These are phyloP conservation scores for Ceratobasidium sp. DNA, from an alignment of 1,284 basidiomycete genomes.

Conservation along the genomic window DNA sequence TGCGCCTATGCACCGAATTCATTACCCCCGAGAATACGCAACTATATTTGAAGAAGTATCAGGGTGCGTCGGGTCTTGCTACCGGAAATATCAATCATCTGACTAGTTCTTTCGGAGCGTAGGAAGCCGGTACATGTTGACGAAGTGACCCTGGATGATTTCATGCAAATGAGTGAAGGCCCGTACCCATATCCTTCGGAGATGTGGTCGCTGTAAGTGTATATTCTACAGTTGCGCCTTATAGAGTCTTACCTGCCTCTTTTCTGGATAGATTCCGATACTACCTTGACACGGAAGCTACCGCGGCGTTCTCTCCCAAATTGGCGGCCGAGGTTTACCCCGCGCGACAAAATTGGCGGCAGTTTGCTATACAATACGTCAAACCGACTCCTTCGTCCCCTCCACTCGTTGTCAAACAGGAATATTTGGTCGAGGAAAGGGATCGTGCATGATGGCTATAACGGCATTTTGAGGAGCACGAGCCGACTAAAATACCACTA, in stretches of 20 bases:
- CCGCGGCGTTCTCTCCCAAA: constrained; percentile 1
- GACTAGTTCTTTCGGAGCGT: background rate
- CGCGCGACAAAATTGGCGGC: constrained; percentile 18
- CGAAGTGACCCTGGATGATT: constrained; percentile 32
- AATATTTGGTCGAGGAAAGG: background rate
- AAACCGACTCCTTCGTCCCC: background rate
- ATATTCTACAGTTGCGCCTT: background rate
- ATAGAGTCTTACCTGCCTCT: background rate
- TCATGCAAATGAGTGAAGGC: constrained; percentile 18
- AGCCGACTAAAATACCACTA: background rate
- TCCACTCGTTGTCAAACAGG: constrained; percentile 8
- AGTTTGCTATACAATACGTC: constrained; percentile 18
- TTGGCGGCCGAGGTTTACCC: constrained; percentile 11
- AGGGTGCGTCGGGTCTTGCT: too few species aligned
- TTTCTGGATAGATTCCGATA: constrained; percentile 6
- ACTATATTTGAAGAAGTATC: constrained; percentile 34
- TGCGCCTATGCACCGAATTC: constrained; percentile 29
- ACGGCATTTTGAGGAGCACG: background rate
- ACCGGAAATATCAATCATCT: constrained; percentile 4
- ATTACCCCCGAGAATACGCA: constrained; percentile 26
- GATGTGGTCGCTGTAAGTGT: constrained; percentile 22
- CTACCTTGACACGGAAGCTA: constrained; percentile 5
- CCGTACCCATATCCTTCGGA: constrained; percentile 24
- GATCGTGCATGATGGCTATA: background rate
- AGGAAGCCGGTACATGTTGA: constrained; percentile 17